Percentiles rank a stretch among this genome's conserved stretches.
These are phyloP conservation scores for Cytidiella melzeri DNA, from an alignment of 768 basidiomycete genomes.

Conservation along the genomic window DNA sequence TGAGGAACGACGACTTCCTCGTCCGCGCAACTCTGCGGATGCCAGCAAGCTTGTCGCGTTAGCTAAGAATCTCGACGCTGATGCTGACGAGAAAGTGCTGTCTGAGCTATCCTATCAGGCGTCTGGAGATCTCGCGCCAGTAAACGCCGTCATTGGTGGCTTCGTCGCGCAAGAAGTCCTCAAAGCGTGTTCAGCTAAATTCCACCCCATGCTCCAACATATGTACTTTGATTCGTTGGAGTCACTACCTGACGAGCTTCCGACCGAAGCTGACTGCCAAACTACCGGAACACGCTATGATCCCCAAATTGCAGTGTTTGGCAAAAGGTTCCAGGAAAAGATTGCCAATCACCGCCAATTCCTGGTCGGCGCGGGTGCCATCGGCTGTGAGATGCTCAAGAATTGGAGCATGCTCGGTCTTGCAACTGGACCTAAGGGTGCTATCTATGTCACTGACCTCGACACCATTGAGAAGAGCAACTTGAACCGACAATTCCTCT, in stretches of 20 bases:
- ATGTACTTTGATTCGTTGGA: constrained; percentile 98
- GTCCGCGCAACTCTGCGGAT: constrained; percentile 78
- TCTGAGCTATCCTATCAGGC: constrained; percentile 90
- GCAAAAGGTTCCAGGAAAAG: constrained; percentile 87
- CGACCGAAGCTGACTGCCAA: constrained; percentile 78
- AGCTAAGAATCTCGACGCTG: constrained; percentile 71
- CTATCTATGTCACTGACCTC: constrained; percentile 91
- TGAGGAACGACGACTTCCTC: constrained; percentile 64
- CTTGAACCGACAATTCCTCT: constrained; percentile 95
- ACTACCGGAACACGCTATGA: constrained; percentile 85
- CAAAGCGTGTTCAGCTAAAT: constrained; percentile 96
- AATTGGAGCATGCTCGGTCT: constrained; percentile 99
- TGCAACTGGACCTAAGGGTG: constrained; percentile 69
- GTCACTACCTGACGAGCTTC: constrained; percentile 72
- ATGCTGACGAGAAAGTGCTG: constrained; percentile 76
- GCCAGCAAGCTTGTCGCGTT: constrained; percentile 64
- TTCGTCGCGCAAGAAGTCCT: constrained; percentile 98
- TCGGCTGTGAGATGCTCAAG: constrained; percentile 99
- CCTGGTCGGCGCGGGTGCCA: constrained; percentile 97
- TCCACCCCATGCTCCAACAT: constrained; percentile 92
- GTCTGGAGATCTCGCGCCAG: constrained; percentile 80
- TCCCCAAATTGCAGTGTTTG: constrained; percentile 93
- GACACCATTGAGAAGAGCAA: constrained; percentile 99
- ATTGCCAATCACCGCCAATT: constrained; percentile 88
- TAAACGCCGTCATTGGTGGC: constrained; percentile 91